Percentiles rank a stretch among this genome's conserved stretches.
These are phyloP conservation scores for Podaxis sp. DNA, from an alignment of 768 basidiomycete species.

Conservation along the genomic window DNA sequence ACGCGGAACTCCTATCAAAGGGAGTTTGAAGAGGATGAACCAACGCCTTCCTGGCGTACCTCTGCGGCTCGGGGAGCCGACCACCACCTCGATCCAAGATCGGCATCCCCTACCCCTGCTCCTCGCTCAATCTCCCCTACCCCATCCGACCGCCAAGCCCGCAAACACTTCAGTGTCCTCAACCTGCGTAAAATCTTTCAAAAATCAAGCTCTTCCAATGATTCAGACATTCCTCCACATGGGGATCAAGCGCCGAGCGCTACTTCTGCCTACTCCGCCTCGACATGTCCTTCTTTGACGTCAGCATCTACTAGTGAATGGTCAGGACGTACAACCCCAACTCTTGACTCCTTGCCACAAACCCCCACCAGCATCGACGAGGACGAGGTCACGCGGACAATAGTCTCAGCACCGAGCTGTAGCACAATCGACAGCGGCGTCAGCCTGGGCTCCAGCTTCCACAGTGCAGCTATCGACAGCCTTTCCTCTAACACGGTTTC, in stretches of 20 bases:
- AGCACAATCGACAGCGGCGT: slow-evolving; percentile 12
- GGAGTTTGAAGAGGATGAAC: neutral
- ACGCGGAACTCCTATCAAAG: neutral
- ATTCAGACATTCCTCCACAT: slow-evolving; percentile 3
- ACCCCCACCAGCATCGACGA: slow-evolving; percentile 33
- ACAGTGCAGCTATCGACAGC: slow-evolving; percentile 1
- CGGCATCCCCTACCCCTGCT: slow-evolving; percentile 18
- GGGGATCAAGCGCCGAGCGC: slow-evolving; percentile 12
- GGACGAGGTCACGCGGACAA: slow-evolving; percentile 1
- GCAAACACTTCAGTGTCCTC: slow-evolving; percentile 35
- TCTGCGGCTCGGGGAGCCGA: neutral
- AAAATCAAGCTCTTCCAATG: slow-evolving; percentile 6
- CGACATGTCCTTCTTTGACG: slow-evolving; percentile 19
- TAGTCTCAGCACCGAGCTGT: slow-evolving; percentile 15
- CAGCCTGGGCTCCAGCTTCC: slow-evolving; percentile 2
- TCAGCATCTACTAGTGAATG: slow-evolving; percentile 22
- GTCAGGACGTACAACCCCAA: slow-evolving; percentile 21
- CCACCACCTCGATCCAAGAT: neutral
- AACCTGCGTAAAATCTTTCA: slow-evolving; percentile 37
- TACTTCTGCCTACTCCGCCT: slow-evolving; percentile 11
- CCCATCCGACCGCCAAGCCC: slow-evolving; percentile 25
- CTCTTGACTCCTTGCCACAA: slow-evolving; percentile 24
- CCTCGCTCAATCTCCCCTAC: slow-evolving; percentile 33
- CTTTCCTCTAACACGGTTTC: neutral
- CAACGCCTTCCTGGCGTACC: slow-evolving; percentile 4